Base-by-base conservation (phyloP, 495 filamentous ascomycete genomes). In the Penicillium fimorum region DNA sequence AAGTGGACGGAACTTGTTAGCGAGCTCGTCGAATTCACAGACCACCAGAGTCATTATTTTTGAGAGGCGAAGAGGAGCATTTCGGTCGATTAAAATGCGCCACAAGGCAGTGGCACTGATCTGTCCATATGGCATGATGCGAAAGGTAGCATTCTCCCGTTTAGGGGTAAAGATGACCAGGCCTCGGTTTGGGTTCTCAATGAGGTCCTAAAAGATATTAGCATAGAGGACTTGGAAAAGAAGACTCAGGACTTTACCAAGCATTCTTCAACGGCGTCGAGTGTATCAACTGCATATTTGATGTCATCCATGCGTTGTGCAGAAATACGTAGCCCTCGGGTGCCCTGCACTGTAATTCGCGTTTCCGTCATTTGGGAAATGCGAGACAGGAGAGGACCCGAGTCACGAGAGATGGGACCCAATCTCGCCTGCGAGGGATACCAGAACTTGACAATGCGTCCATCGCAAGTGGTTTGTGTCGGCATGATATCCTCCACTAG, bases 51-150 rank as follows among this genome's bases (percentile, higher is more conserved):
- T 37, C 50, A n/a, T 35, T 30, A 44, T 32, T 1, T 32, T 17
- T 13, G 9, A 2, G 50, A 53, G 50, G 33, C 7, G 7, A 24
- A 24, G 11, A 25, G 27, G 7, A 4, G 12, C 10, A 24, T 18
- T 9, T 9, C 0, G 29, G 29, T 22, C 30, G 10, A 33, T 17
- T 13, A 53, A 25, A 9, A 45, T n/a, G 8, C 50, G 50, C 27
- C 11, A 45, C 53, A 43, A 49, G 54, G 44, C 59, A 50, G 13
- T 50, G 47, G 15, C 29, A 46, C 15, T 55, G 44, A 40, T 44
- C 25, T 22, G 56, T 37, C 13, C 17, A 38, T 30, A 63, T 33
- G 32, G 53, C 62, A 5, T 53, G 42, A 25, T 61, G 63, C 7
- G 56, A 22, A 22, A 44, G 12, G 17, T 45, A 35, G 25, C 18